Evolutionary conservation across 257 asterid species (phyloP).

Genomic region (Schizonepeta tenuifolia): DNA sequence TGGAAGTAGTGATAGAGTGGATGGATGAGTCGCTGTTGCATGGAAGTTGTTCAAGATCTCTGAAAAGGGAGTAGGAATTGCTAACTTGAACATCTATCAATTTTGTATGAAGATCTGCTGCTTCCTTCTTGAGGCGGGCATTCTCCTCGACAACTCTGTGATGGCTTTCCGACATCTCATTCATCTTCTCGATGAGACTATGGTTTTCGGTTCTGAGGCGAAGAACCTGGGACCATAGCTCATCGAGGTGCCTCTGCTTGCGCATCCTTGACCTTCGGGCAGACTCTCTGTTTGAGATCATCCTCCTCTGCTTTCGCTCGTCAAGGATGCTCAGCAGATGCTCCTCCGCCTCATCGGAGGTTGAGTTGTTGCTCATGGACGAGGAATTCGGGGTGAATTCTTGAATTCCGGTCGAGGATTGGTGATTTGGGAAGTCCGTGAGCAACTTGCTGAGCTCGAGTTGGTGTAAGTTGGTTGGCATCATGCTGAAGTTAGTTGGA

Average conservation of each 20-base stretch:
- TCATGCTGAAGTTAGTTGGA: slow-evolving; percentile 20
- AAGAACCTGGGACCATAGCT: slow-evolving; percentile 49
- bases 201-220: slow-evolving; percentile 44
- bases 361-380: slow-evolving; percentile 46
- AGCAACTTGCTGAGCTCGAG: not conserved
- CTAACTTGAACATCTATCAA: slow-evolving; percentile 34
- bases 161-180: slow-evolving; percentile 40
- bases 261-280: slow-evolving; percentile 74
- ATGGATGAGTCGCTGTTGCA: slow-evolving; percentile 42
- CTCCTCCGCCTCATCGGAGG: slow-evolving; percentile 62
- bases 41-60: slow-evolving; percentile 31
- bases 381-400: slow-evolving; percentile 29
- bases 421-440: slow-evolving; percentile 13
- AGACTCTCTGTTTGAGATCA: slow-evolving; percentile 66
- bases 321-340: slow-evolving; percentile 35
- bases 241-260: slow-evolving; percentile 64
- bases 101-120: slow-evolving; percentile 36
- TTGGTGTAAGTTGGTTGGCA: slow-evolving; percentile 7
- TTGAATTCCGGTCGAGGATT: not conserved
- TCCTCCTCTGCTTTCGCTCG: slow-evolving; percentile 56
- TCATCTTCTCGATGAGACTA: slow-evolving; percentile 40
- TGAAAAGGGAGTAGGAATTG: slow-evolving; percentile 23
- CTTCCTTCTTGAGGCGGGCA: slow-evolving; percentile 47
- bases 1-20: slow-evolving; percentile 32
- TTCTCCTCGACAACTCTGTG: slow-evolving; percentile 45